These are phyloP conservation scores for Hypomontagnella monticulosa DNA, from an alignment of 495 filamentous ascomycete species.

Conservation along the genomic window DNA sequence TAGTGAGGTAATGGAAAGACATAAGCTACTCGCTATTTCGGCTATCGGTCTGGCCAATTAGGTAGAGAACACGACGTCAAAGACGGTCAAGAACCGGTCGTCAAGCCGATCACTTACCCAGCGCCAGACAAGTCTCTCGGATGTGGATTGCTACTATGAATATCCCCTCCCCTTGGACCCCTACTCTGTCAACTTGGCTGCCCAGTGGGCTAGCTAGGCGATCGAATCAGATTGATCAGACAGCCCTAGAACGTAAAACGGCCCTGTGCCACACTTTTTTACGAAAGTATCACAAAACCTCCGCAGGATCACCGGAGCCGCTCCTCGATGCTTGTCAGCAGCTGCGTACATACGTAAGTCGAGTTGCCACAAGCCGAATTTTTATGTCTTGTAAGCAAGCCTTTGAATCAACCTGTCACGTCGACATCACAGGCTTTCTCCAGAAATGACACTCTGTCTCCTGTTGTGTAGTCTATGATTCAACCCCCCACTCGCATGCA, in stretches of 20 bases:
- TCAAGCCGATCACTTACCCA: slow-evolving; percentile 31
- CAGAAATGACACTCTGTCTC: slow-evolving; percentile 10
- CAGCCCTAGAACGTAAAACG: slow-evolving; percentile 20
- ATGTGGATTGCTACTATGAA: slow-evolving; percentile 39
- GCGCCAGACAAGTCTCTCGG: slow-evolving; percentile 28
- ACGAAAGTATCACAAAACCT: slow-evolving; percentile 16
- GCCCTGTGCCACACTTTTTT: slow-evolving; percentile 21
- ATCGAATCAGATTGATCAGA: slow-evolving; percentile 34
- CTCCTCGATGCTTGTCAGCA: slow-evolving; percentile 23
- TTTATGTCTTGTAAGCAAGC: neutral
- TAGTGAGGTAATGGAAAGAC: slow-evolving; percentile 27
- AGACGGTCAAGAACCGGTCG: slow-evolving; percentile 25
- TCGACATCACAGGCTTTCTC: slow-evolving; percentile 16
- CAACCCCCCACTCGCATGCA: slow-evolving; percentile 33
- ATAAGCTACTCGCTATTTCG: slow-evolving; percentile 25
- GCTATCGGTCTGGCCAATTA: slow-evolving; percentile 38
- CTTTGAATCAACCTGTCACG: slow-evolving; percentile 10
- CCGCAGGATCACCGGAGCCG: slow-evolving; percentile 30
- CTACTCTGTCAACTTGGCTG: slow-evolving; percentile 11
- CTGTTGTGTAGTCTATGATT: slow-evolving; percentile 2
- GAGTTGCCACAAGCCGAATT: neutral
- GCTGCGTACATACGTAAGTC: slow-evolving; percentile 15
- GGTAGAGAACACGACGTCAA: slow-evolving; percentile 24
- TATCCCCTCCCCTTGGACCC: slow-evolving; percentile 26
- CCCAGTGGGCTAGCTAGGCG: slow-evolving; percentile 25